phyloP scores from a whole-genome alignment of 106 monocot genomes.

The Allium cepa region DNA sequence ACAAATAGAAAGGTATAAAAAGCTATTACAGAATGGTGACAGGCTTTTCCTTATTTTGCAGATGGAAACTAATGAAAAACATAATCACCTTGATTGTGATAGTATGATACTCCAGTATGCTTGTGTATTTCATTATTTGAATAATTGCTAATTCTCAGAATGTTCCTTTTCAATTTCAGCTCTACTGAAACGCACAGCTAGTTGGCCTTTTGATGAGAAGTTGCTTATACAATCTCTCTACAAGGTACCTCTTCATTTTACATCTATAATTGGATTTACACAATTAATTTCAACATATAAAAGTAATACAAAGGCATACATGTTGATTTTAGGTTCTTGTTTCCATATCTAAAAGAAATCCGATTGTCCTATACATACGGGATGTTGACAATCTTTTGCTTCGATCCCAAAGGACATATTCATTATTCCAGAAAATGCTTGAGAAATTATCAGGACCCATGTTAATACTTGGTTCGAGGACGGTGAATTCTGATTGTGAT shows the following conservation, averaged over 20 bases:
- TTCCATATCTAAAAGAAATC: conserved; percentile 46
- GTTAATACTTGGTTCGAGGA: conserved; percentile 67
- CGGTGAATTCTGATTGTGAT: conserved; percentile 29
- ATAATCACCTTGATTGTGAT: no score
- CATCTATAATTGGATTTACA: no score
- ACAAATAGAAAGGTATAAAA: no score
- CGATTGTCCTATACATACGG: conserved; percentile 69
- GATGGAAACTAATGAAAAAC: no score
- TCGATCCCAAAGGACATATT: conserved; percentile 52
- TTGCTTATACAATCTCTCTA: conserved; percentile 61
- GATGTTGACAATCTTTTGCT: conserved; percentile 58
- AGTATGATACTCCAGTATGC: no score
- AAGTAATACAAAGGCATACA: not conserved
- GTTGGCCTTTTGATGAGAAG: conserved; percentile 77
- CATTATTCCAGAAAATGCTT: conserved; percentile 56
- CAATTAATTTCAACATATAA: no score
- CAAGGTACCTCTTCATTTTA: conserved; percentile 29
- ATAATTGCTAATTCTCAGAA: no score
- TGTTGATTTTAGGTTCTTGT: conserved; percentile 46
- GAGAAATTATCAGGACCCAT: conserved; percentile 50
- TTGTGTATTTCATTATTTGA: no score
- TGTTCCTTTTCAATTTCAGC: conserved; percentile 26
- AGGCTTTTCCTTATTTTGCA: no score
- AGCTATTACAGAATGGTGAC: no score
- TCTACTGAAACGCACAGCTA: conserved; percentile 39